A percentile compares a stretch with the other conserved stretches of the same genome.
These are phyloP conservation scores for Penicillium sp. DNA, from an alignment of 2,329 filamentous ascomycete genomes.

Conservation along the genomic window DNA sequence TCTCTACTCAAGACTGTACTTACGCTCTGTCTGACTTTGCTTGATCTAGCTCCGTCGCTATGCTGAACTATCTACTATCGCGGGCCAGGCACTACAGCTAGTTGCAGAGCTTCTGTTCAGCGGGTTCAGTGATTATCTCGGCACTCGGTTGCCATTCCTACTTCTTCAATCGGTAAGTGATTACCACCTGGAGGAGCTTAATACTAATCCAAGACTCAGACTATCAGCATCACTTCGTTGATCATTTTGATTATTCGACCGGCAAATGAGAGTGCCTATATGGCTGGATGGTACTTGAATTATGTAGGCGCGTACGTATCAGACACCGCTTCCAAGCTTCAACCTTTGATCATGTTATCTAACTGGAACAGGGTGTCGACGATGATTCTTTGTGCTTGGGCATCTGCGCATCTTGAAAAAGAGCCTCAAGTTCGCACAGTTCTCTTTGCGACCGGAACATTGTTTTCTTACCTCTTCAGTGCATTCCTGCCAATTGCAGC, in stretches of 20 bases:
- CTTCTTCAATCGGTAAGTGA: neutral
- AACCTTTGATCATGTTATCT: neutral
- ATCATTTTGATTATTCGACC: neutral
- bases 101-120: neutral
- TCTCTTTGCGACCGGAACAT: neutral
- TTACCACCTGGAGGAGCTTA: neutral
- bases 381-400: neutral
- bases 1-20: neutral
- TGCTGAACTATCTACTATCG: neutral
- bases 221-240: neutral
- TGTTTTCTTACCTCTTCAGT: neutral
- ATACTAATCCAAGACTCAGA: neutral
- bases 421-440: neutral
- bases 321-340: neutral
- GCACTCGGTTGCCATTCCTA: neutral
- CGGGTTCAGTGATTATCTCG: neutral
- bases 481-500: neutral
- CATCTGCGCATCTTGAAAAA: neutral
- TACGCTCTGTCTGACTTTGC: neutral
- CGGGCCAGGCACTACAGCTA: neutral
- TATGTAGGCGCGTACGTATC: neutral
- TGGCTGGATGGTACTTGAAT: neutral
- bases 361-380: neutral
- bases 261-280: neutral
- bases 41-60: neutral